These are phyloP conservation scores for Ophiobolus disseminans DNA, from an alignment of 2,329 filamentous ascomycete species.

Conservation along the genomic window DNA sequence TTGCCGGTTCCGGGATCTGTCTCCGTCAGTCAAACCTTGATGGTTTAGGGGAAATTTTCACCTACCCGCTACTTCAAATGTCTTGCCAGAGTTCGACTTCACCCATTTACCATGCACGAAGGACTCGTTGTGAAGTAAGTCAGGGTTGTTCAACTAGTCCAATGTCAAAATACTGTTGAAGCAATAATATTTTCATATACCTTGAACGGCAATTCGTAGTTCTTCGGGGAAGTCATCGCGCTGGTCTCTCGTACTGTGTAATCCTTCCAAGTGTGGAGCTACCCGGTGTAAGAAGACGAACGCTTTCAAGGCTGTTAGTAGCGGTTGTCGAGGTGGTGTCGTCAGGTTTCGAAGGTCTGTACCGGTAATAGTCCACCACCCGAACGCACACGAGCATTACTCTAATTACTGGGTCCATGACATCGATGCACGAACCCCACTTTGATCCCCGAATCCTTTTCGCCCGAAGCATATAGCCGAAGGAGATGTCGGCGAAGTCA, in stretches of 20 bases:
- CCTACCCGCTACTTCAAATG: constrained; percentile 63
- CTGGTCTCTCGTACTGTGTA: not conserved
- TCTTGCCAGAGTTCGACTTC: constrained; percentile 63
- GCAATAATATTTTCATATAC: constrained; percentile 28
- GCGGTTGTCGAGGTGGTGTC: too few relatives aligned
- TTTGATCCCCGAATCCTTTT: constrained; percentile 6
- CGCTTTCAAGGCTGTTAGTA: too few relatives aligned
- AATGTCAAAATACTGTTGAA: constrained; percentile 6
- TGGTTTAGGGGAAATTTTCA: not conserved
- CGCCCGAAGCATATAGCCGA: constrained; percentile 3
- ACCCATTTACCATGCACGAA: constrained; percentile 64
- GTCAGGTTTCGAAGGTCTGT: too few relatives aligned
- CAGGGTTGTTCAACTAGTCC: constrained; percentile 60
- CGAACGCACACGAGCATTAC: not conserved
- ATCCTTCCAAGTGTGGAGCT: too few relatives aligned
- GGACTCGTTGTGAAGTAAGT: constrained; percentile 62
- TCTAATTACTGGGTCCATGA: constrained; percentile 3
- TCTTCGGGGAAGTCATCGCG: constrained; percentile 34
- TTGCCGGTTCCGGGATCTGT: constrained; percentile 61
- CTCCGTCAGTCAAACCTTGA: constrained; percentile 12
- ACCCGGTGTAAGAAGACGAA: too few relatives aligned
- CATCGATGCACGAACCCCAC: constrained; percentile 28
- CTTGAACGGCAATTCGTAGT: constrained; percentile 54
- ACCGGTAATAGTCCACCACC: not conserved
- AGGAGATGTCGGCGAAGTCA: constrained; percentile 10